Evolutionary conservation across 1,284 basidiomycete species (phyloP).

Genomic region (Hemileia vastatrix): DNA sequence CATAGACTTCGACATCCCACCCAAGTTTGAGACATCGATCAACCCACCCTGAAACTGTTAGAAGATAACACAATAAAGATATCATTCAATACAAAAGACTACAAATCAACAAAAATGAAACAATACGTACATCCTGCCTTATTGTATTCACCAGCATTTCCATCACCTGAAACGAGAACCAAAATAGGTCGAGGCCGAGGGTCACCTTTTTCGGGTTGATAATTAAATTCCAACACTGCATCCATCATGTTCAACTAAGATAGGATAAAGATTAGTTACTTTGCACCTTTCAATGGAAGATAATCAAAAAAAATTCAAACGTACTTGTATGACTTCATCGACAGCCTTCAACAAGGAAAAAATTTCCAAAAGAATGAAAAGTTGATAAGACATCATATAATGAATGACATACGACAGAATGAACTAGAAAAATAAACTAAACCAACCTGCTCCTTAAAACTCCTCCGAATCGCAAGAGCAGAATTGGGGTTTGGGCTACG

Average conservation of each 20-base stretch:
- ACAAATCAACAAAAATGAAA: neutral
- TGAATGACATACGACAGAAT: no score
- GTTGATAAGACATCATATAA: no score
- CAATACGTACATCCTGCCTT: neutral
- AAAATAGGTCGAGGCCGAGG: neutral
- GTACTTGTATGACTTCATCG: neutral
- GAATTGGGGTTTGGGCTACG: no score
- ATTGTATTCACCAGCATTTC: neutral
- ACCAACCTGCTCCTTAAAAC: neutral
- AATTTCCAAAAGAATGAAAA: no score
- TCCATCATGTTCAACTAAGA: neutral
- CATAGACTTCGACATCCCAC: neutral
- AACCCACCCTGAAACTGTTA: slow-evolving; percentile 1
- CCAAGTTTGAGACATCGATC: neutral
- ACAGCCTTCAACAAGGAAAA: neutral
- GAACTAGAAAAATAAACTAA: neutral
- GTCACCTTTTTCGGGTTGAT: neutral
- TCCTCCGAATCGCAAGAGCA: neutral
- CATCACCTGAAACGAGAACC: neutral
- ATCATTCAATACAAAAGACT: neutral
- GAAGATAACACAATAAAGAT: neutral
- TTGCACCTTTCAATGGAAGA: neutral
- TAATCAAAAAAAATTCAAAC: neutral
- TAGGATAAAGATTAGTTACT: neutral
- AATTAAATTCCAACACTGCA: neutral